A percentile compares a stretch with the other conserved stretches of the same genome.
Evolutionary conservation across 2,329 filamentous ascomycete genomes (phyloP).

Genomic region (Lasiodiplodia sp.): DNA sequence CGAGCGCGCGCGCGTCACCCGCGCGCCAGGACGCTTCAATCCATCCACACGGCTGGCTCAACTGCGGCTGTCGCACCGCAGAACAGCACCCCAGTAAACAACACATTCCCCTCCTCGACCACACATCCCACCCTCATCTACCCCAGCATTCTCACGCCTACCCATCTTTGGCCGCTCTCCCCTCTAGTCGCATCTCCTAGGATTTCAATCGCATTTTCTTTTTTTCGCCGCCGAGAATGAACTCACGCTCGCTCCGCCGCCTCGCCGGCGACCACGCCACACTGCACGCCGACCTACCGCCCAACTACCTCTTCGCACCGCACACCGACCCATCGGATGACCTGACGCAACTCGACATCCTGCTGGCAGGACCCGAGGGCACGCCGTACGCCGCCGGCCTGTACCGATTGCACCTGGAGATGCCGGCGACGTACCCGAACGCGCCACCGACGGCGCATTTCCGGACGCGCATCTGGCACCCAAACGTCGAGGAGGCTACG

Average conservation of each 20-base stretch:
- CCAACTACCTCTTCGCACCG: constrained; percentile 66
- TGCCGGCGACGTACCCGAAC: constrained; percentile 64
- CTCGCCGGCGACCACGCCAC: constrained; percentile 66
- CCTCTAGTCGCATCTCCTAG: neutral
- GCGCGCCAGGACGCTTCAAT: constrained; percentile 13
- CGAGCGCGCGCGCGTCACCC: constrained; percentile 18
- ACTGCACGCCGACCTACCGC: constrained; percentile 64
- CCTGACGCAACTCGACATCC: constrained; percentile 63
- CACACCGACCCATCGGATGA: constrained; percentile 45
- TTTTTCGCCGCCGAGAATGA: constrained; percentile 37
- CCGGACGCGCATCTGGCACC: constrained; percentile 68
- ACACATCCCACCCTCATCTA: neutral
- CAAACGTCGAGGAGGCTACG: constrained; percentile 68
- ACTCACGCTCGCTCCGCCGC: constrained; percentile 61
- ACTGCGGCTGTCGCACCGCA: constrained; percentile 27
- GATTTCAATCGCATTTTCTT: neutral
- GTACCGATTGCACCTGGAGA: constrained; percentile 66
- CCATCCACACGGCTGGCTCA: constrained; percentile 13
- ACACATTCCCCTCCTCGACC: constrained; percentile 13
- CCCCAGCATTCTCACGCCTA: neutral
- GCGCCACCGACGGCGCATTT: constrained; percentile 65
- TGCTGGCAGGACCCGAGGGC: constrained; percentile 65
- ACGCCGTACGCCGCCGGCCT: constrained; percentile 67
- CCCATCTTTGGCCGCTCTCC: neutral
- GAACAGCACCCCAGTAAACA: constrained; percentile 10